phyloP scores from a whole-genome alignment of 257 asterid genomes.

The Solanum boliviense region DNA sequence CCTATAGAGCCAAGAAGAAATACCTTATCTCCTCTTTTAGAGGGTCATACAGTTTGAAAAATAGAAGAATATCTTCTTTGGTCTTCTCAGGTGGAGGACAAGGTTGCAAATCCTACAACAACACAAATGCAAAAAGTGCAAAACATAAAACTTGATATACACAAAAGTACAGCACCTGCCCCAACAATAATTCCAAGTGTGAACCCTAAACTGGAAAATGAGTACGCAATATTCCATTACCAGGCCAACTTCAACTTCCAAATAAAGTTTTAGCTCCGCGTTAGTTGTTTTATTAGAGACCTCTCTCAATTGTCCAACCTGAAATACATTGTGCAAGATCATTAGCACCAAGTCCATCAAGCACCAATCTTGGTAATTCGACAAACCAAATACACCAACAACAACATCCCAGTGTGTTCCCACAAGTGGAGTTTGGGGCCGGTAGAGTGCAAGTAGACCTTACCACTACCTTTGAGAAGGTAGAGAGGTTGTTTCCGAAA shows the following conservation, averaged over 20 bases:
- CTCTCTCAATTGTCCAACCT: slow-evolving; percentile 81
- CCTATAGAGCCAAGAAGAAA: slow-evolving; percentile 1
- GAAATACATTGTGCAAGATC: slow-evolving; percentile 2
- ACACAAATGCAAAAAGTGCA: background rate
- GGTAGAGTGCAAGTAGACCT: background rate
- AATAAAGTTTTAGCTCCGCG: slow-evolving; percentile 59
- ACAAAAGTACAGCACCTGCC: background rate
- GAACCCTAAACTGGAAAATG: slow-evolving; percentile 1
- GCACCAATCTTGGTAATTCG: background rate
- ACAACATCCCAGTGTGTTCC: background rate
- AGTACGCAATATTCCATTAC: slow-evolving; percentile 22
- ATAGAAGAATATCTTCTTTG: slow-evolving; percentile 68
- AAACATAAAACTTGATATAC: background rate
- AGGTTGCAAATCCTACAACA: slow-evolving; percentile 47
- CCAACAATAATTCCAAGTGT: background rate
- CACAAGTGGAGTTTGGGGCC: background rate
- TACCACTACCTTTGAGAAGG: background rate
- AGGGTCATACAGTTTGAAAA: slow-evolving; percentile 71
- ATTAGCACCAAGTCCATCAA: background rate
- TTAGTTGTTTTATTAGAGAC: slow-evolving; percentile 58
- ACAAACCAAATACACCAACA: background rate
- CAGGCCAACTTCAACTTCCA: slow-evolving; percentile 63
- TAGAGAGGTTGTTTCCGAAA: background rate
- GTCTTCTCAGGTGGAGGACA: slow-evolving; percentile 49
- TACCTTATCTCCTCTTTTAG: slow-evolving; percentile 61